Evolutionary conservation across 371 early-diverging fungal species (phyloP).

Genomic region (Chytridium lagenaria): DNA sequence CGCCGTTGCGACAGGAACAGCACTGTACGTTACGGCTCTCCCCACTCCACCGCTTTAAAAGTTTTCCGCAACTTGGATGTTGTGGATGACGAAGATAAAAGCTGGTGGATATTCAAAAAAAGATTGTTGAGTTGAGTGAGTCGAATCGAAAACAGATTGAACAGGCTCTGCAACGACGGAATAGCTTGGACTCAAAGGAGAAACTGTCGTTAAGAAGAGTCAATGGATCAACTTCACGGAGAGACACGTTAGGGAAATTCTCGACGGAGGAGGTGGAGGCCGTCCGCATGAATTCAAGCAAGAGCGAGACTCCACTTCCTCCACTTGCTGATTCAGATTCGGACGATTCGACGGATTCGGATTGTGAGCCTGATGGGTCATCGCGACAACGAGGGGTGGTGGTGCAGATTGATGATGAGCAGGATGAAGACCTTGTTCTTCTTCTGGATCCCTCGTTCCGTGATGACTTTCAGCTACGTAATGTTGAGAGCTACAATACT

Average conservation of each 20-base stretch:
- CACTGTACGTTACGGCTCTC: slow-evolving; percentile 66
- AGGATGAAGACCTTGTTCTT: slow-evolving; percentile 75
- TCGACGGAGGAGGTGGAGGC: neutral
- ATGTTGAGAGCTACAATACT: slow-evolving; percentile 43
- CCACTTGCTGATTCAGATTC: slow-evolving; percentile 25
- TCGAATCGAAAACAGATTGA: slow-evolving; percentile 65
- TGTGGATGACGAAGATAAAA: slow-evolving; percentile 69
- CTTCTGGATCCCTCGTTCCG: slow-evolving; percentile 53
- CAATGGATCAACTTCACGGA: neutral
- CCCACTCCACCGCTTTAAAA: slow-evolving; percentile 71
- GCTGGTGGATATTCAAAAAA: slow-evolving; percentile 66
- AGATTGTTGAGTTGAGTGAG: slow-evolving; percentile 65
- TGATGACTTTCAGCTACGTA: slow-evolving; percentile 54
- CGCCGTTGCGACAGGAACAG: slow-evolving; percentile 76
- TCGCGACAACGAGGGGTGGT: slow-evolving; percentile 52
- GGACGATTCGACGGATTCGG: slow-evolving; percentile 41
- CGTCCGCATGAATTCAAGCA: neutral
- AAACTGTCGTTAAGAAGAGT: neutral
- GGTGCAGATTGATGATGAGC: slow-evolving; percentile 79
- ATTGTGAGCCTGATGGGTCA: slow-evolving; percentile 36
- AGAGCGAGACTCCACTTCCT: neutral
- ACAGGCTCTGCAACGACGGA: slow-evolving; percentile 45
- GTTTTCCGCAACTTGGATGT: slow-evolving; percentile 72
- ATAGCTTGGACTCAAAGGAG: slow-evolving; percentile 7
- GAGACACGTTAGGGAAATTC: neutral